Evolutionary conservation across 331 rosid genomes (phyloP), one percentile per base, ranked within the genome.

Genomic region (Cucumis variabilis): DNA sequence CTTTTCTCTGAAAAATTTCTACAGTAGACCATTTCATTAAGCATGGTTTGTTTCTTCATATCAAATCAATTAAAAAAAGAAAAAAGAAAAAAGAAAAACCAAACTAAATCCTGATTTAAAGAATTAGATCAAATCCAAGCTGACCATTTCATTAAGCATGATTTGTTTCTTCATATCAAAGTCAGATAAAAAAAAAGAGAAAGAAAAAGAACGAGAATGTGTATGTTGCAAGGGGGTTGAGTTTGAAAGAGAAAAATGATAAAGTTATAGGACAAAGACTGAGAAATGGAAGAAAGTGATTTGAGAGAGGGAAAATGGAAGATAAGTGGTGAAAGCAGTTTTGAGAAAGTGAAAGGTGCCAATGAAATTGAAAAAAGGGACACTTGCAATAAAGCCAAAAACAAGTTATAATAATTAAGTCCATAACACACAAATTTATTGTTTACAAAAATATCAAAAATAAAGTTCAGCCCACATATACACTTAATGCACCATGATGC

Each of bases 231-330:
- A 14, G 21, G 11, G 23, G 21, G 4, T 25, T 68, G 74, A 68
- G 41, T 69, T 69, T 69, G 75, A 69, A 69, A 27, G 20, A 71
- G 53, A n/a, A 73, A 41, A 74, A 74, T 5, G 63, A 77, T 77
- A 63, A 37, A n/a, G 6, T 48, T 65, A 48, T 24, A 77, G 24
- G 66, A 78, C 83, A 78, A 46, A n/a, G 41, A n/a, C 37, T 48
- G 83, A n/a, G 83, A 78, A 78, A 17, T 78, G 84, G 84, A 78
- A 37, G 83, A 78, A 77, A 77, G 83, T 44, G 82, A 76, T 46
- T 24, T 10, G 33, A 76, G 62, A 76, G 62, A 23, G 28, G 58
- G 12, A 28, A 44, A 46, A 13, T 44, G 82, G 0, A 76, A 76
- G 82, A 76, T 5, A 76, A 46, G 58, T 41, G 81, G 81, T 74